Conservation (phyloP, 2,329 filamentous ascomycete species). For the Pseudocercospora musae region DNA sequence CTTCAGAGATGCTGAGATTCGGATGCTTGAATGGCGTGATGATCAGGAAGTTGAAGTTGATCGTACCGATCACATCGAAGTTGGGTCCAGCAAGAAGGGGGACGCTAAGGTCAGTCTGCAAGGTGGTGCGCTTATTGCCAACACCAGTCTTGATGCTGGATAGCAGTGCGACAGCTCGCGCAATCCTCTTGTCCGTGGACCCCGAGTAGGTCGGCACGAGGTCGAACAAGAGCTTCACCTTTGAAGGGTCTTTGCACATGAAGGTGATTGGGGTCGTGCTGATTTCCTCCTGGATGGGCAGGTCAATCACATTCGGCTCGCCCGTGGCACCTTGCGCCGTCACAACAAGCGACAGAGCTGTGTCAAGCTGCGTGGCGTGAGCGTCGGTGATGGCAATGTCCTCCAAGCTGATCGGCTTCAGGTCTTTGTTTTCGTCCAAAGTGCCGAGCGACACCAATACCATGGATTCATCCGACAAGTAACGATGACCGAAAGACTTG, state of each 20-base stretch:
- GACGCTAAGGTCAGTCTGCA: conserved; percentile 89
- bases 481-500: conserved; percentile 94
- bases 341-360: conserved; percentile 85
- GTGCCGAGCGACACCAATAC: conserved; percentile 89
- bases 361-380: conserved; percentile 90
- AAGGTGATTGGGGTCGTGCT: conserved; percentile 92
- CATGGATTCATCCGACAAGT: conserved; percentile 83
- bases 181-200: conserved; percentile 73
- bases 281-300: conserved; percentile 91
- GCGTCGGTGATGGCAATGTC: conserved; percentile 82
- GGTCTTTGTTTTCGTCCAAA: conserved; percentile 81
- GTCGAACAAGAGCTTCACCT: conserved; percentile 89
- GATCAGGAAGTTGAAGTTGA: conserved; percentile 95
- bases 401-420: conserved; percentile 80
- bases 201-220: conserved; percentile 94
- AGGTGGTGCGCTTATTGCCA: conserved; percentile 80
- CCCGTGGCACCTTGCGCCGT: conserved; percentile 81
- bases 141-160: conserved; percentile 80
- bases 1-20: conserved; percentile 85
- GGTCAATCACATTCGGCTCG: conserved; percentile 83
- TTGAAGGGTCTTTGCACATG: conserved; percentile 69
- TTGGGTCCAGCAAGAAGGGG: conserved; percentile 80
- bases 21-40: conserved; percentile 93
- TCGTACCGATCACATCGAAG: conserved; percentile 85
- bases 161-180: conserved; percentile 81